Evolutionary conservation across 2,329 filamentous ascomycete species (phyloP).

Genomic region (Aureobasidium sp.): DNA sequence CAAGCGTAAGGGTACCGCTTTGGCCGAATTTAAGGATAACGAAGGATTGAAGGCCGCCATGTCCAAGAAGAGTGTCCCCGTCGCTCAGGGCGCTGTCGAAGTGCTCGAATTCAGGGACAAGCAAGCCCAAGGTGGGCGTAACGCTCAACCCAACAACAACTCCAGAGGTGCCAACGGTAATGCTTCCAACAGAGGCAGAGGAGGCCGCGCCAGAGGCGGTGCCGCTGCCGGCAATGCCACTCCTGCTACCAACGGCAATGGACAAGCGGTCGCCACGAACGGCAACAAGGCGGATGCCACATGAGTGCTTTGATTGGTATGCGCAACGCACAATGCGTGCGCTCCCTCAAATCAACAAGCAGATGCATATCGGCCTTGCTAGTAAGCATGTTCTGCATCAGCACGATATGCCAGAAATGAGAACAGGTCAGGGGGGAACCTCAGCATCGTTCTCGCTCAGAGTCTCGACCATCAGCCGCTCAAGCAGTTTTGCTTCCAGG

Average conservation of each 20-base stretch:
- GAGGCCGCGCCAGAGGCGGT: constrained; percentile 14
- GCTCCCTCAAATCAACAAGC: not conserved
- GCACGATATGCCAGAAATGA: not conserved
- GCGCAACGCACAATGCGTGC: not conserved
- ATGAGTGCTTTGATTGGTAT: not conserved
- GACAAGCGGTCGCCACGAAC: not conserved
- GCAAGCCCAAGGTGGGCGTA: constrained; percentile 14
- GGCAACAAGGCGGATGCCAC: constrained; percentile 3
- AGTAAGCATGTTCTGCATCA: not conserved
- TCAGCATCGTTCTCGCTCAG: not conserved
- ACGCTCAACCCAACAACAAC: constrained; percentile 14
- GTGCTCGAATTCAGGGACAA: constrained; percentile 71
- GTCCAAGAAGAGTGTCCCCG: constrained; percentile 67
- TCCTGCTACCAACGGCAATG: constrained; percentile 10
- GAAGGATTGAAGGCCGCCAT: constrained; percentile 70
- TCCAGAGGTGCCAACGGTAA: not conserved
- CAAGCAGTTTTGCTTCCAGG: not conserved
- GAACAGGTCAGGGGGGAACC: not conserved
- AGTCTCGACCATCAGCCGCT: not conserved
- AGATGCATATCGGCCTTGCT: not conserved
- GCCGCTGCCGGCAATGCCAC: constrained; percentile 13
- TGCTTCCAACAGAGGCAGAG: constrained; percentile 8
- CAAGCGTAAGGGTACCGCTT: constrained; percentile 88
- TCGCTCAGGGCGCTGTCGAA: constrained; percentile 79
- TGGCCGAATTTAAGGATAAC: constrained; percentile 75